phyloP scores from a whole-genome alignment of 2,329 filamentous ascomycete species.

The Diaporthe batatas region DNA sequence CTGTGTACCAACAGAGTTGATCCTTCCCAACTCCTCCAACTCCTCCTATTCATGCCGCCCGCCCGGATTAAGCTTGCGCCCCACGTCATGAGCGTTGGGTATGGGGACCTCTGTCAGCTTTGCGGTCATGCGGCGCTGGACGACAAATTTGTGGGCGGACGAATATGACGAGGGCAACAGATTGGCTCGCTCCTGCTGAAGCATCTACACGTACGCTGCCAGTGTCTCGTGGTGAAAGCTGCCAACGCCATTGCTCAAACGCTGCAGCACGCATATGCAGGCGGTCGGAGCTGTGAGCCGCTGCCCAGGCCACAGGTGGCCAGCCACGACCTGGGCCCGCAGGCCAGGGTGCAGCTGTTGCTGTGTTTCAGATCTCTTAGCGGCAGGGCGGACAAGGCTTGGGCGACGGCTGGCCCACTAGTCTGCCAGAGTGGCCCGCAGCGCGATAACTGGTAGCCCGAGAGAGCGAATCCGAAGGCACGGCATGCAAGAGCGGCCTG shows the following conservation, averaged over 20 bases:
- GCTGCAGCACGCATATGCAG: background rate
- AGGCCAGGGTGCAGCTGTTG: slow-evolving; percentile 1
- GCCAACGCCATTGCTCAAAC: background rate
- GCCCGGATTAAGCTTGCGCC: background rate
- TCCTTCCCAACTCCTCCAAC: background rate
- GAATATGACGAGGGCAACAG: background rate
- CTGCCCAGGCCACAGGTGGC: background rate
- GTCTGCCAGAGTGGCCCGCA: slow-evolving; percentile 15
- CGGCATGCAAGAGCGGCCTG: background rate
- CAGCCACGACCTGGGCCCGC: slow-evolving; percentile 16
- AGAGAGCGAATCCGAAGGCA: slow-evolving; percentile 17
- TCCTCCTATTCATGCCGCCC: slow-evolving; percentile 11
- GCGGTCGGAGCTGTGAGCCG: slow-evolving; percentile 20
- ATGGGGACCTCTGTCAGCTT: background rate
- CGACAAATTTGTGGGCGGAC: background rate
- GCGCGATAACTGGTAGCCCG: background rate
- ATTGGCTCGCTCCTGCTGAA: background rate
- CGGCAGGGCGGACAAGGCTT: slow-evolving; percentile 21
- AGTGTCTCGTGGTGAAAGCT: background rate
- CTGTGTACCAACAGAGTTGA: background rate
- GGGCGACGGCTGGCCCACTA: slow-evolving; percentile 18
- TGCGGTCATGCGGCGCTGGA: background rate
- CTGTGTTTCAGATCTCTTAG: slow-evolving; percentile 35
- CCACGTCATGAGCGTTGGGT: slow-evolving; percentile 14
- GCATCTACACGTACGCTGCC: background rate